phyloP scores from a whole-genome alignment of 2,329 filamentous ascomycete species.

The Penicillium italicum region DNA sequence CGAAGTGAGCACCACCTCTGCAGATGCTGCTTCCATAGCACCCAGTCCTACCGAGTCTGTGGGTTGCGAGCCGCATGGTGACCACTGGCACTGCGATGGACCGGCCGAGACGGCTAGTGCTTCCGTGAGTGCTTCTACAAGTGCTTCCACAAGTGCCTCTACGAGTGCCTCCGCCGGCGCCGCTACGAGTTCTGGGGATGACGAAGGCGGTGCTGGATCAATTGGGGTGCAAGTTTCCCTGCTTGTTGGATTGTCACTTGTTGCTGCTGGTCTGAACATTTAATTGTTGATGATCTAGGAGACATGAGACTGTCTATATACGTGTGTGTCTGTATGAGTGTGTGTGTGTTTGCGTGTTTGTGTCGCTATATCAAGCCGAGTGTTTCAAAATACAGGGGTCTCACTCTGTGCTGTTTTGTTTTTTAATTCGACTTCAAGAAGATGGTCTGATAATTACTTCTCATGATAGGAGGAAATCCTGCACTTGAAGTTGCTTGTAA shows the following conservation, averaged over 20 bases:
- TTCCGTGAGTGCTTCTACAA: not conserved
- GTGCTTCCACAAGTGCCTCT: not conserved
- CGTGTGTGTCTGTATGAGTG: not conserved
- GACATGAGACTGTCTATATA: not conserved
- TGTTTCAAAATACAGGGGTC: too few species aligned
- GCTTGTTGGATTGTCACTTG: not conserved
- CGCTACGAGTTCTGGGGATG: not conserved
- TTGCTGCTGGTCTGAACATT: not conserved
- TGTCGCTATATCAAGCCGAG: not conserved
- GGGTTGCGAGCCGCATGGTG: conserved; percentile 19
- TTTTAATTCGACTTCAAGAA: not conserved
- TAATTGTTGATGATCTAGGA: not conserved
- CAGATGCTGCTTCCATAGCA: conserved; percentile 8
- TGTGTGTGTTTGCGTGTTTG: not conserved
- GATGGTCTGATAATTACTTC: not conserved
- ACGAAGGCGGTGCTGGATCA: not conserved
- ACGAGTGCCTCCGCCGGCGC: not conserved
- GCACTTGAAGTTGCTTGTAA: not conserved
- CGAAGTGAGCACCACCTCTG: not conserved
- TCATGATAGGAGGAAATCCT: not conserved
- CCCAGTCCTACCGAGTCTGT: conserved; percentile 25
- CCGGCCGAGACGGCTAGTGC: conserved; percentile 5
- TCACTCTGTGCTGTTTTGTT: not conserved
- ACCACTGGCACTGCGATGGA: conserved; percentile 27
- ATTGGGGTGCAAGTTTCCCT: not conserved